Evolutionary conservation across 805 yeast genomes (phyloP).

Genomic region (Candida ascalaphidarum): DNA sequence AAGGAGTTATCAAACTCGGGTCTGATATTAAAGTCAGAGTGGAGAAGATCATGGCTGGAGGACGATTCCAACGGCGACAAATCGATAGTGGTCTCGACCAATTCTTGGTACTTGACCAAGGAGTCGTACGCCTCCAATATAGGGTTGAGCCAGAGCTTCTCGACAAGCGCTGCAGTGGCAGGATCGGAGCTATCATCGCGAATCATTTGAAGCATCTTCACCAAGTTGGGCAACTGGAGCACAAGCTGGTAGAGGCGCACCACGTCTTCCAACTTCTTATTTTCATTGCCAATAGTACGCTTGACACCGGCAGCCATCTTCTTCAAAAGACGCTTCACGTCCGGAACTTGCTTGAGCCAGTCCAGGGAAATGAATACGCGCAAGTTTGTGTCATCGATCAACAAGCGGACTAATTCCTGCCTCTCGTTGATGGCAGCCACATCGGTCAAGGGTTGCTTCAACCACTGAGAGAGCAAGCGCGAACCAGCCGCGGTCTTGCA

Average conservation of each 20-base stretch:
- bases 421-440: conserved; percentile 51
- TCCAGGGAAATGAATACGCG: conserved; percentile 61
- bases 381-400: conserved; percentile 62
- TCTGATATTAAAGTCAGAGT: conserved; percentile 73
- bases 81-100: conserved; percentile 90
- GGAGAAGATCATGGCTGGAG: conserved; percentile 19
- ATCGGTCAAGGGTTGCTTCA: conserved; percentile 87
- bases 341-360: conserved; percentile 70
- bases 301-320: conserved; percentile 39
- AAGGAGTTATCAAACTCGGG: conserved; percentile 85
- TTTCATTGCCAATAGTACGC: conserved; percentile 22
- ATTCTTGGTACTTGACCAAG: conserved; percentile 63
- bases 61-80: conserved; percentile 64
- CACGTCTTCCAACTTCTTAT: conserved; percentile 77
- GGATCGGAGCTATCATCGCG: conserved; percentile 20
- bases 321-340: conserved; percentile 65
- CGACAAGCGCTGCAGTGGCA: conserved; percentile 27
- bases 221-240: conserved; percentile 59
- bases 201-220: conserved; percentile 41
- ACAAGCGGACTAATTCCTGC: conserved; percentile 64
- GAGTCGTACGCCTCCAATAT: conserved; percentile 41
- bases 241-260: conserved; percentile 81
- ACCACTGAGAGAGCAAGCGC: conserved; percentile 84
- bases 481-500: conserved; percentile 90
- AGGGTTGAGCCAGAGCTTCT: conserved; percentile 50